Percentiles rank a stretch among this genome's conserved stretches.
Conservation (phyloP, 108 stramenopile species). For the Nitzschia inconspicua region DNA sequence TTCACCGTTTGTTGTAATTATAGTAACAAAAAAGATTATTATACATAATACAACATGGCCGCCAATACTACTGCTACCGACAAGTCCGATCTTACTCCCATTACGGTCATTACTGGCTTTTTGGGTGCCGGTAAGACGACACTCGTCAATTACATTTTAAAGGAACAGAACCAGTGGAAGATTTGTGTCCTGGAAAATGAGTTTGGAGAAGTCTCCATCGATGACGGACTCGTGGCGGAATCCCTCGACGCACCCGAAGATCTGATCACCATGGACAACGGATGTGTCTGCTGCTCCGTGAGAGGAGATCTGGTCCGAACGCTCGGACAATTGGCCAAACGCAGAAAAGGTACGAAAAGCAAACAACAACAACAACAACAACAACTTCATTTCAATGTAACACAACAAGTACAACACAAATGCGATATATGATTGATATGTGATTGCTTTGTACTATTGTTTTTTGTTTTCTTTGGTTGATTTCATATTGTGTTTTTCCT, state of each 20-base stretch:
- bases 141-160: conserved; percentile 96
- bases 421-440: too few relatives aligned
- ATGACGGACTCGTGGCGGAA: conserved; percentile 91
- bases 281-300: conserved; percentile 99
- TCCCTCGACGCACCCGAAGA: conserved; percentile 92
- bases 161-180: conserved; percentile 94
- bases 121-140: conserved; percentile 98
- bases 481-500: too few relatives aligned
- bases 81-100: conserved; percentile 69
- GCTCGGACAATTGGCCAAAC: conserved; percentile 80
- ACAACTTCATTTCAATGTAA: too few relatives aligned
- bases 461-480: too few relatives aligned
- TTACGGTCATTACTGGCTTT: conserved; percentile 92
- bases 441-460: too few relatives aligned
- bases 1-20: too few relatives aligned
- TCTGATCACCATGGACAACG: conserved; percentile 99
- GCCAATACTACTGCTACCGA: conserved; percentile 19
- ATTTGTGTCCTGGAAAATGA: conserved; percentile 99
- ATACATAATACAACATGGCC: too few relatives aligned
- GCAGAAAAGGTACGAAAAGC: too few relatives aligned
- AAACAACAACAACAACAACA: too few relatives aligned
- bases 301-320: conserved; percentile 97
- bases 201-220: conserved; percentile 95
- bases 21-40: too few relatives aligned
- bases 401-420: too few relatives aligned